Conservation (phyloP, 2,329 filamentous ascomycete genomes). For the Diaporthe eres region DNA sequence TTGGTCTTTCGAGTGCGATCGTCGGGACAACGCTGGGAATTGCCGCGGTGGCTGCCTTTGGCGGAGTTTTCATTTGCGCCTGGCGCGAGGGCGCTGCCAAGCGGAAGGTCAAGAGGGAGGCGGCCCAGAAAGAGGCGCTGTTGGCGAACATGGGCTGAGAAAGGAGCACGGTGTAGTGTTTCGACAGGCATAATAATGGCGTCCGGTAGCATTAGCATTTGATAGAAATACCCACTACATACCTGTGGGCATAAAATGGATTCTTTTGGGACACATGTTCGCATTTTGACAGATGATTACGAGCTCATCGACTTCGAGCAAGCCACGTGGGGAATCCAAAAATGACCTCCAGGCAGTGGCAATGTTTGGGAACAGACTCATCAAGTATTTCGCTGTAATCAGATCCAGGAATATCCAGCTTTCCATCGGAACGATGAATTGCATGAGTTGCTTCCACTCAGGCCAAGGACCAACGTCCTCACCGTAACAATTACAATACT, state of each 20-base stretch:
- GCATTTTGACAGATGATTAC: too few relatives aligned
- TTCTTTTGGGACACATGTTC: neutral
- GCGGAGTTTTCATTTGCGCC: neutral
- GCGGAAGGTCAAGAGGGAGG: constrained; percentile 6
- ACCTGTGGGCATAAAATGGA: neutral
- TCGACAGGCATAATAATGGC: neutral
- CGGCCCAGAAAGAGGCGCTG: constrained; percentile 1
- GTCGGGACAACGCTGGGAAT: neutral
- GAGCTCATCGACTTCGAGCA: neutral
- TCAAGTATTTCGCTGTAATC: neutral
- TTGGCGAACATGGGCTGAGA: neutral
- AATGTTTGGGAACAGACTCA: neutral
- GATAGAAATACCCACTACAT: neutral
- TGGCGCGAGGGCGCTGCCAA: neutral
- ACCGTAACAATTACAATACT: too few relatives aligned
- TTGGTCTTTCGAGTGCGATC: neutral
- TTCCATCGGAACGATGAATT: neutral
- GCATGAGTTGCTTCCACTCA: neutral
- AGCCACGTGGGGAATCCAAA: neutral
- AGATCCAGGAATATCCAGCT: too few relatives aligned
- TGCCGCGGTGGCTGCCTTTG: neutral
- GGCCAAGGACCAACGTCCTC: neutral
- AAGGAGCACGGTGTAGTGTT: neutral
- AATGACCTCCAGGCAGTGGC: neutral
- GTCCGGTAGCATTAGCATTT: constrained; percentile 1